Conservation (phyloP, 257 asterid genomes). For the Verbascum thapsus region DNA sequence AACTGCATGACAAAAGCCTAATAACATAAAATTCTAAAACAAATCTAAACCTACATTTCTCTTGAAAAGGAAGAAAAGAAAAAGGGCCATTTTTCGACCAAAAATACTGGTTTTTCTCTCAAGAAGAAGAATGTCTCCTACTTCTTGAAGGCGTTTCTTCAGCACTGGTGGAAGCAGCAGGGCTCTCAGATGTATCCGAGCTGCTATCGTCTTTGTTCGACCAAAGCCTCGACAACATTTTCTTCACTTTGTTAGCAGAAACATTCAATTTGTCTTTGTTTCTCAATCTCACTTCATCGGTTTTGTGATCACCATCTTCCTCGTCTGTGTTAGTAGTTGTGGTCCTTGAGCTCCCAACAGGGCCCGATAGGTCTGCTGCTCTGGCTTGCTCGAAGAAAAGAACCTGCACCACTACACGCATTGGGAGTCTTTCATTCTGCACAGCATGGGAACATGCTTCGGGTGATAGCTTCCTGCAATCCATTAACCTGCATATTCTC, state of each 20-base stretch:
- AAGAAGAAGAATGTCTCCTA: slow-evolving; percentile 54
- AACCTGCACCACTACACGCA: slow-evolving; percentile 83
- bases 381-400: slow-evolving; percentile 78
- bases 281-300: too few relatives aligned
- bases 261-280: too few relatives aligned
- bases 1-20: too few relatives aligned
- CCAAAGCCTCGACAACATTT: slow-evolving; percentile 64
- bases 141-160: slow-evolving; percentile 69
- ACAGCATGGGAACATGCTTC: slow-evolving; percentile 82
- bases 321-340: slow-evolving; percentile 80
- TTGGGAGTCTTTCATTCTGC: slow-evolving; percentile 79
- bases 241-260: too few relatives aligned
- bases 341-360: slow-evolving; percentile 82
- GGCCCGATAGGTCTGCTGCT: too few relatives aligned
- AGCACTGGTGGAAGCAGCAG: too few relatives aligned
- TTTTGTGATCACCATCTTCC: slow-evolving; percentile 63
- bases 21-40: too few relatives aligned
- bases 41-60: slow-evolving; percentile 8
- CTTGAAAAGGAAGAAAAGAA: background rate
- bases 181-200: slow-evolving; percentile 78
- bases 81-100: slow-evolving; percentile 3
- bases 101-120: too few relatives aligned
- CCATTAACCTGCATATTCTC: slow-evolving; percentile 74
- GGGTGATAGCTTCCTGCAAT: slow-evolving; percentile 69
- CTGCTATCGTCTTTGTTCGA: slow-evolving; percentile 73